These are phyloP conservation scores for Adiantum capillusveneris DNA, from an alignment of 75 land plant species.

Conservation along the genomic window DNA sequence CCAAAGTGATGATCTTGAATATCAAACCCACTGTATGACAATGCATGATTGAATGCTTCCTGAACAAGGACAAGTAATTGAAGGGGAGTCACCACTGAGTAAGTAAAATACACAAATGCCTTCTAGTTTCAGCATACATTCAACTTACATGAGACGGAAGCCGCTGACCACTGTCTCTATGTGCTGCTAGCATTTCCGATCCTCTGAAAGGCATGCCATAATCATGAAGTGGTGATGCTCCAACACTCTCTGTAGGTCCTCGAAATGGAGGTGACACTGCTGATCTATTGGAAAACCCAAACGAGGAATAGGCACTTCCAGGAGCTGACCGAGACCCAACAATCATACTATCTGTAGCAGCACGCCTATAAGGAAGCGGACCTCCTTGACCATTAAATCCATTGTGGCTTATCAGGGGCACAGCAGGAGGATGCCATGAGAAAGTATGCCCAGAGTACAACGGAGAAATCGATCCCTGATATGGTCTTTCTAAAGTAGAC, in stretches of 20 bases:
- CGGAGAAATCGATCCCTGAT: too few relatives aligned
- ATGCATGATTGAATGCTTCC: constrained; percentile 9
- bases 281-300: background rate
- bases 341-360: background rate
- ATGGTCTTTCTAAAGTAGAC: too few relatives aligned
- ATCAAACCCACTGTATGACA: constrained; percentile 5
- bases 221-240: constrained; percentile 4
- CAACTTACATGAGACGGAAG: constrained; percentile 21
- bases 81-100: too few relatives aligned
- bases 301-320: background rate
- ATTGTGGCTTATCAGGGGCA: too few relatives aligned
- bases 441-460: too few relatives aligned
- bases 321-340: background rate
- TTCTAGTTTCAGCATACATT: too few relatives aligned
- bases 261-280: background rate
- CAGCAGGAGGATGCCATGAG: too few relatives aligned
- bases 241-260: background rate
- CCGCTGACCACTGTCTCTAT: constrained; percentile 22
- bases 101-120: too few relatives aligned
- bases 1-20: constrained; percentile 45
- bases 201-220: constrained; percentile 17
- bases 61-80: background rate
- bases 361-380: background rate
- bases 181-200: constrained; percentile 14
- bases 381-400: too few relatives aligned